These are phyloP conservation scores for Leccinum barrowsii DNA, from an alignment of 768 basidiomycete species.

Conservation along the genomic window DNA sequence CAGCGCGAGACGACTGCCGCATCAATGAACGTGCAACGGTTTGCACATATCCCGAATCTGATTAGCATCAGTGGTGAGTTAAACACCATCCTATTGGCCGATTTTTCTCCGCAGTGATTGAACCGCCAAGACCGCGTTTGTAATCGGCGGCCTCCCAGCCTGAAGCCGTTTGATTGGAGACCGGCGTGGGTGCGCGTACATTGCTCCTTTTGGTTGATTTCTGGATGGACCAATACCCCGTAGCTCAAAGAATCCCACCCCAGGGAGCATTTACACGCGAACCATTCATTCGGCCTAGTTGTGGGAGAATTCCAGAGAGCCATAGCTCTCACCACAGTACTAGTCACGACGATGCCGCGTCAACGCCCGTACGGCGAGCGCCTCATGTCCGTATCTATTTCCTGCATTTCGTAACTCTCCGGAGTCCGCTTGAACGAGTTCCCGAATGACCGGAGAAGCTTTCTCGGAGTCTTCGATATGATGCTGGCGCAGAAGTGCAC, in stretches of 20 bases:
- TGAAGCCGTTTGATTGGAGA: not conserved
- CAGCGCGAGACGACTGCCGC: not conserved
- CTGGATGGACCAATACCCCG: too few species aligned
- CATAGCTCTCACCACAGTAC: slow-evolving; percentile 1
- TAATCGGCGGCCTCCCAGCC: not conserved
- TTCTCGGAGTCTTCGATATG: not conserved
- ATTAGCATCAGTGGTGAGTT: not conserved
- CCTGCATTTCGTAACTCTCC: not conserved
- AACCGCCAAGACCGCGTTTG: not conserved
- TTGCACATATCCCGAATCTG: not conserved
- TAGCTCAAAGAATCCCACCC: not conserved
- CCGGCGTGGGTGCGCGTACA: not conserved
- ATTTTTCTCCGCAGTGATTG: not conserved
- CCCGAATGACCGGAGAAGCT: not conserved
- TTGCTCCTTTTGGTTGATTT: not conserved
- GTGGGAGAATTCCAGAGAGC: not conserved
- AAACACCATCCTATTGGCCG: not conserved
- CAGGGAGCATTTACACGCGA: not conserved
- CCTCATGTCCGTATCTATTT: not conserved
- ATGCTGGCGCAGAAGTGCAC: not conserved
- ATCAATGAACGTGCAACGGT: not conserved
- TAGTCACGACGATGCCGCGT: not conserved
- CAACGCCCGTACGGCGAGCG: not conserved
- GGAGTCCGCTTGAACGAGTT: not conserved
- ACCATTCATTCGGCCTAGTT: not conserved